Base-by-base conservation (phyloP, 129 eudicot species). In the Scalesia atractyloides region DNA sequence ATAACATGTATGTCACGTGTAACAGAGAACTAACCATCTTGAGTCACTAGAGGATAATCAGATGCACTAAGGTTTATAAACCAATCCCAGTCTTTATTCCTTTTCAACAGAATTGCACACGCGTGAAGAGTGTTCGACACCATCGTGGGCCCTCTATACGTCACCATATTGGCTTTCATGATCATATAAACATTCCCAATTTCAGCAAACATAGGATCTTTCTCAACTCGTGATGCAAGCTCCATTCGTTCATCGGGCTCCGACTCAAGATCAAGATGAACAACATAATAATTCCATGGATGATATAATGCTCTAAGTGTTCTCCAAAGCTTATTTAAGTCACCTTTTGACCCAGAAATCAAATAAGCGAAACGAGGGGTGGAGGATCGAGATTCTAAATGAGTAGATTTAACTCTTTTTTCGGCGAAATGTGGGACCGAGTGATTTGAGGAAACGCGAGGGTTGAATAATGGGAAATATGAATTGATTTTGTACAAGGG, bases 111-210 rank as follows among this genome's bases (percentile, higher is more conserved):
- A 77, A 92, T 85, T 20, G 98, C 98, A 76, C 98, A 92, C 3
- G 98, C 98, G 60, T 92, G 98, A 63, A 93, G 97, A 3, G 98
- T 93, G 69, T 87, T 93, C 14, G 97, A 50, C 56, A 93, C 95
- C 98, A 93, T 93, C 51, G 98, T 93, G 18, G 98, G 98, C 18
- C 98, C 98, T 75, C 96, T 87, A 58, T 93, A 93, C 16, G 98
- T 93, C 12, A 93, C 96, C 89, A 89, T 89, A 82, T 93, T 89
- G 37, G 98, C 95, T 59, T 87, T 93, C 15, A 65, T 82, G 56
- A 85, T 87, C 90, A 89, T 77, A 61, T 68, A 76, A 11, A 93
- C 98, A 77, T 93, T 93, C 75, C 92, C 95, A 60, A 87, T 83
- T 68, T 66, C 53, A 9, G 78, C 57, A 79, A 87, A 89, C 67